phyloP scores from a whole-genome alignment of 2,329 filamentous ascomycete genomes.

The Xylariaceae sp. region DNA sequence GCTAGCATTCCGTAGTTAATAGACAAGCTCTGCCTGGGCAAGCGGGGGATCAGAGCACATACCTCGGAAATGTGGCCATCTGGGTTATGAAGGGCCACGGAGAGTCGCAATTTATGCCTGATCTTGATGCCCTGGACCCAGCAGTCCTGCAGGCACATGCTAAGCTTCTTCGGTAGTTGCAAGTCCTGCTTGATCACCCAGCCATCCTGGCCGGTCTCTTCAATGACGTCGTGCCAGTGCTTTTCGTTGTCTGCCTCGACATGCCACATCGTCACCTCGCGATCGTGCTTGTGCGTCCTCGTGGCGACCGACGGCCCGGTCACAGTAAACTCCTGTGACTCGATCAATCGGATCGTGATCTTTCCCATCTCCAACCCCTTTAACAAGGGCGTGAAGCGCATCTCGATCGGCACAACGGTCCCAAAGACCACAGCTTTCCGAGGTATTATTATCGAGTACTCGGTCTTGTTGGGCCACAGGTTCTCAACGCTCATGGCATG shows the following conservation, averaged over 20 bases:
- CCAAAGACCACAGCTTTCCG: constrained; percentile 94
- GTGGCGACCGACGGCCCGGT: constrained; percentile 41
- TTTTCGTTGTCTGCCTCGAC: constrained; percentile 51
- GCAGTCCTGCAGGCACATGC: constrained; percentile 81
- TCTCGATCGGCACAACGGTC: constrained; percentile 76
- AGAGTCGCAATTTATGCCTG: constrained; percentile 86
- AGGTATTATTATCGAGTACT: constrained; percentile 89
- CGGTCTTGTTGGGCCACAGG: constrained; percentile 95
- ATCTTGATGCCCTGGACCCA: constrained; percentile 87
- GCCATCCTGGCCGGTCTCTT: constrained; percentile 61
- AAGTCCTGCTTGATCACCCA: constrained; percentile 56
- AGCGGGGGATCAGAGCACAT: constrained; percentile 27
- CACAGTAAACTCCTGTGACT: constrained; percentile 64
- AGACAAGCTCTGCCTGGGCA: no score
- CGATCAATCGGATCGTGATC: constrained; percentile 73
- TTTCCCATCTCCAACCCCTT: constrained; percentile 85
- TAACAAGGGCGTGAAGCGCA: constrained; percentile 79
- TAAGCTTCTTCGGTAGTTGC: constrained; percentile 75
- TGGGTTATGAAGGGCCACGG: constrained; percentile 86
- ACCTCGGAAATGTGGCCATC: constrained; percentile 92
- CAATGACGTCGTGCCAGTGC: constrained; percentile 64
- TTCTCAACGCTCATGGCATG: constrained; percentile 96
- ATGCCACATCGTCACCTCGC: constrained; percentile 57
- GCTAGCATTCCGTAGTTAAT: constrained; percentile 47
- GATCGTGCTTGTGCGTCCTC: constrained; percentile 56